These are phyloP conservation scores for Acanthamoeba quina DNA, from an alignment of 208 protist species.

Conservation along the genomic window DNA sequence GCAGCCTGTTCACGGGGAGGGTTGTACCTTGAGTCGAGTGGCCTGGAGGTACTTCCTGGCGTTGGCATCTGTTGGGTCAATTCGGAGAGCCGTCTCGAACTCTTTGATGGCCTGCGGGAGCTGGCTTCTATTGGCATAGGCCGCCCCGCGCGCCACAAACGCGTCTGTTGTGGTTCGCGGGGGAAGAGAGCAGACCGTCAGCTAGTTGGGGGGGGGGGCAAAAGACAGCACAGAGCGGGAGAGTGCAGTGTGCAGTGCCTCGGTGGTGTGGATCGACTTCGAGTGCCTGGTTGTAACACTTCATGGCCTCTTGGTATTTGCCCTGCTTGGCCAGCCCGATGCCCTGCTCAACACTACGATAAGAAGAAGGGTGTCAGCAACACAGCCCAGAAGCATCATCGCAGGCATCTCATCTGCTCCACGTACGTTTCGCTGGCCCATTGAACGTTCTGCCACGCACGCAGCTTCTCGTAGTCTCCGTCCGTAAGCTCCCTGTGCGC, in stretches of 20 bases:
- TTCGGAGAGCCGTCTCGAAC: conserved; percentile 58
- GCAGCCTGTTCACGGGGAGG: not conserved
- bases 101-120: conserved; percentile 35
- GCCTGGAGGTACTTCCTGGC: conserved; percentile 53
- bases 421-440: conserved; percentile 70
- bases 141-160: conserved; percentile 66
- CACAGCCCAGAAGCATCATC: not conserved
- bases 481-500: not conserved
- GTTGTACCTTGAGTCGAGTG: conserved; percentile 8
- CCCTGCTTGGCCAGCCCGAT: conserved; percentile 61
- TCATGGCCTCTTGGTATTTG: conserved; percentile 56
- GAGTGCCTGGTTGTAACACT: conserved; percentile 68
- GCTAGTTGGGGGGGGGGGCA: not conserved
- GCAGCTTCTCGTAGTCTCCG: conserved; percentile 65
- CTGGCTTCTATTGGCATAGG: conserved; percentile 47
- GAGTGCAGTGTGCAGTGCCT: not conserved
- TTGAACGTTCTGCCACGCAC: conserved; percentile 60
- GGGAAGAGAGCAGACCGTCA: not conserved
- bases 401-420: not conserved
- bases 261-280: conserved; percentile 66
- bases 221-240: too few relatives aligned
- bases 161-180: not conserved
- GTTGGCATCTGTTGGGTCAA: conserved; percentile 44
- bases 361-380: not conserved
- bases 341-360: conserved; percentile 59